Evolutionary conservation across 2,329 filamentous ascomycete genomes (phyloP).

Genomic region (Aphanocladium album): DNA sequence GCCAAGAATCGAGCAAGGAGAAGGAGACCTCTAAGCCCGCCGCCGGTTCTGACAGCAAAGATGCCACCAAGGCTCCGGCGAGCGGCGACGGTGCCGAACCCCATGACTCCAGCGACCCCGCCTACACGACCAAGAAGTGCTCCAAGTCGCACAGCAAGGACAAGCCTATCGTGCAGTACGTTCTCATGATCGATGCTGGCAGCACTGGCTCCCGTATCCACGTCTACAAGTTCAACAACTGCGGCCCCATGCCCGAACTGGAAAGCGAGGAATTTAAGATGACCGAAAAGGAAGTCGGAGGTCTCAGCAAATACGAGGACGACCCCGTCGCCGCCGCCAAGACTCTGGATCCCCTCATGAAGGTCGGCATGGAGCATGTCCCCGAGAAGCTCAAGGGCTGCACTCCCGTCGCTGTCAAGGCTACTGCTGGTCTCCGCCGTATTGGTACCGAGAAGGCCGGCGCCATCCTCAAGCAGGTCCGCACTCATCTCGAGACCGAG

Average conservation of each 20-base stretch:
- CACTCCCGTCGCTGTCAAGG: slow-evolving; percentile 94
- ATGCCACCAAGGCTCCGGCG: slow-evolving; percentile 7
- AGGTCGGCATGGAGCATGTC: slow-evolving; percentile 76
- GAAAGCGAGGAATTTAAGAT: slow-evolving; percentile 91
- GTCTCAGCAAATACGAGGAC: slow-evolving; percentile 76
- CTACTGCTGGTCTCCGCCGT: slow-evolving; percentile 87
- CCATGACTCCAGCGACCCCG: slow-evolving; percentile 44
- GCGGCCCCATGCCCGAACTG: slow-evolving; percentile 60
- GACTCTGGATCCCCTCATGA: slow-evolving; percentile 82
- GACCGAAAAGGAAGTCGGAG: slow-evolving; percentile 82
- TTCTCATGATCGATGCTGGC: slow-evolving; percentile 96
- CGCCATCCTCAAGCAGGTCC: slow-evolving; percentile 80
- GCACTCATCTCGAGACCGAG: slow-evolving; percentile 73
- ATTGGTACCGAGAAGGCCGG: slow-evolving; percentile 76
- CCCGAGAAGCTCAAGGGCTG: slow-evolving; percentile 88
- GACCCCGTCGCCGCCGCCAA: slow-evolving; percentile 84
- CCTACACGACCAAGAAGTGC: slow-evolving; percentile 69
- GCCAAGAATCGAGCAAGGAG: not conserved
- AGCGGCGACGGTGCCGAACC: slow-evolving; percentile 45
- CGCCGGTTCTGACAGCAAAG: slow-evolving; percentile 1
- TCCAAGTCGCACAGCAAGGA: slow-evolving; percentile 76
- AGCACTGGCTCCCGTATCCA: slow-evolving; percentile 98
- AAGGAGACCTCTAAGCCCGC: slow-evolving; percentile 5
- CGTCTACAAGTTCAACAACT: slow-evolving; percentile 96
- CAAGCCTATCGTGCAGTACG: slow-evolving; percentile 95